A percentile compares a stretch with the other conserved stretches of the same genome.
These are phyloP conservation scores for Torulaspora microellipsoides DNA, from an alignment of 805 yeast genomes.

Conservation along the genomic window DNA sequence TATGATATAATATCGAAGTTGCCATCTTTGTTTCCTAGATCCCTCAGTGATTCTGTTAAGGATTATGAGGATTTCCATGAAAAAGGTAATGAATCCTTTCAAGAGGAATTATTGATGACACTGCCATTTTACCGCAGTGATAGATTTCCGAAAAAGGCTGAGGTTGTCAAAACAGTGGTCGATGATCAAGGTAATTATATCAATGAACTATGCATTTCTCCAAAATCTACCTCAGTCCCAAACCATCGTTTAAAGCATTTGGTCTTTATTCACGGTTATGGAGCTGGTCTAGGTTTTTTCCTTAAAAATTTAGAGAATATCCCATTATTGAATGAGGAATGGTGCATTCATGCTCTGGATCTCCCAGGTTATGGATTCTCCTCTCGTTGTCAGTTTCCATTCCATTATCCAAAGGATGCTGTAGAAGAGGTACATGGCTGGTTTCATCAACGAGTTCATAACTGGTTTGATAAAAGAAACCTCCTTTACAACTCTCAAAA, in stretches of 20 bases:
- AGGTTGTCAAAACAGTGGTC: conserved; percentile 37
- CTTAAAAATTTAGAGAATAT: conserved; percentile 64
- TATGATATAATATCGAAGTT: conserved; percentile 41
- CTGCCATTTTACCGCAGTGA: conserved; percentile 45
- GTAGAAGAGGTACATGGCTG: conserved; percentile 32
- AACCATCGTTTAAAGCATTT: conserved; percentile 40
- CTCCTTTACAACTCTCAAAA: conserved; percentile 30
- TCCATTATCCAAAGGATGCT: conserved; percentile 27
- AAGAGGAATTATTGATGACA: conserved; percentile 41
- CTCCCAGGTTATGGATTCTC: conserved; percentile 88
- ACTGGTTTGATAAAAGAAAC: conserved; percentile 37
- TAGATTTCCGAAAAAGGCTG: conserved; percentile 25
- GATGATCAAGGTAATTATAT: conserved; percentile 49
- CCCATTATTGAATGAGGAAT: conserved; percentile 39
- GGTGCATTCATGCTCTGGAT: conserved; percentile 84
- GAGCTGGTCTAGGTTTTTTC: conserved; percentile 88
- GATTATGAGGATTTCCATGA: conserved; percentile 42
- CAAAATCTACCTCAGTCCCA: conserved; percentile 35
- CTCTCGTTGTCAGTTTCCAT: conserved; percentile 66
- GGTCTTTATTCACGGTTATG: conserved; percentile 88
- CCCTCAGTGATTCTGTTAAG: conserved; percentile 46
- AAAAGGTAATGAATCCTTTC: conserved; percentile 40
- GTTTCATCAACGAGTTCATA: conserved; percentile 47
- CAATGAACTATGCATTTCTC: conserved; percentile 69
- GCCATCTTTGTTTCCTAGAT: conserved; percentile 54